Conservation (phyloP, 371 early-diverging fungal genomes). For the Circinella minor region DNA sequence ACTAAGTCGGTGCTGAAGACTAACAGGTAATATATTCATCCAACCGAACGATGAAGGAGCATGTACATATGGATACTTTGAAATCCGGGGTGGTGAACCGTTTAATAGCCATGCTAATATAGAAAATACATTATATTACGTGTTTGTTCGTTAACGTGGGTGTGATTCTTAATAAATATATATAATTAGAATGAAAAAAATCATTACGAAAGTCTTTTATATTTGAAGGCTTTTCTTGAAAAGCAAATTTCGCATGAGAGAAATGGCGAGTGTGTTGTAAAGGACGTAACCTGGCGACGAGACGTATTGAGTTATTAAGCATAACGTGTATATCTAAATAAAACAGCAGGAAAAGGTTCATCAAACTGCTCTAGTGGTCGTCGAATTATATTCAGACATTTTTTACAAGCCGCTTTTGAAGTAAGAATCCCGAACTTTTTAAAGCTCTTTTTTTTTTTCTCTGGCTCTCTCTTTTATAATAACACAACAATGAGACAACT, state of each 20-base stretch:
- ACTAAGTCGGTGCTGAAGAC: constrained; percentile 50
- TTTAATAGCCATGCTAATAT: constrained; percentile 55
- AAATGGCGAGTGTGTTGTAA: background rate
- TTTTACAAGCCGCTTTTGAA: background rate
- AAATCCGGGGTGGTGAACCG: constrained; percentile 51
- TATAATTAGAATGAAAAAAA: background rate
- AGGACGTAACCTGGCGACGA: constrained; percentile 2
- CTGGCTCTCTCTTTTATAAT: background rate
- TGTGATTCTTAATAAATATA: too few relatives aligned
- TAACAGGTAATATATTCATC: constrained; percentile 46
- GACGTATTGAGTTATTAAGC: constrained; percentile 6
- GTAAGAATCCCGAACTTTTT: background rate
- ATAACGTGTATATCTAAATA: background rate
- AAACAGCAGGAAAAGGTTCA: background rate
- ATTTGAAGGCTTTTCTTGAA: background rate
- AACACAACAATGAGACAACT: constrained; percentile 67
- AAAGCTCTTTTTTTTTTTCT: background rate
- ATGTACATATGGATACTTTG: constrained; percentile 53
- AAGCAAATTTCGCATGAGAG: background rate
- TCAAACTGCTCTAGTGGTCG: background rate
- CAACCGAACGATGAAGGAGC: constrained; percentile 47
- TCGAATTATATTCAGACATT: background rate
- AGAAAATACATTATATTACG: background rate
- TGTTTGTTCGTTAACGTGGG: background rate
- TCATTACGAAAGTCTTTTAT: constrained; percentile 17